Conservation (phyloP, 106 monocot species). For the Acorus calamus region DNA sequence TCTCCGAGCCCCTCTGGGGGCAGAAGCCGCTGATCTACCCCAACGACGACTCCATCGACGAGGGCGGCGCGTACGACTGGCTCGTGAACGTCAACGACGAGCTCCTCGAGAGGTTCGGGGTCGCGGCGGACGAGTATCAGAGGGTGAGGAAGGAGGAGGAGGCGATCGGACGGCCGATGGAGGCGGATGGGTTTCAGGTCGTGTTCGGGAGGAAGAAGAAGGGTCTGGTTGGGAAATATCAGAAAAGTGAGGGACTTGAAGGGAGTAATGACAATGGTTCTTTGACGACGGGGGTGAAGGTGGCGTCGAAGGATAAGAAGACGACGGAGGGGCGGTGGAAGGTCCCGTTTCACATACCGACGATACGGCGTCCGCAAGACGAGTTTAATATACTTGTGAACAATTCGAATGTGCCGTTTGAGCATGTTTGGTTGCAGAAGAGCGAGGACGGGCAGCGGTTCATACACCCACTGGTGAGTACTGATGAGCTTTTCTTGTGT, state of each 20-base stretch:
- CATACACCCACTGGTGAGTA: conserved; percentile 79
- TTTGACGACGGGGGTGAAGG: conserved; percentile 23
- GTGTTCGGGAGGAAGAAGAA: conserved; percentile 72
- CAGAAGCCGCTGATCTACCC: conserved; percentile 13
- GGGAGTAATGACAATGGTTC: neutral
- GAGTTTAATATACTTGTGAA: conserved; percentile 70
- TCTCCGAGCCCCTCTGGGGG: conserved; percentile 17
- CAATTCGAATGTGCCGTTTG: conserved; percentile 65
- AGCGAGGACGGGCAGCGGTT: conserved; percentile 53
- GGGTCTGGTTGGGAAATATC: conserved; percentile 3
- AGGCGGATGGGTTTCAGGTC: conserved; percentile 64
- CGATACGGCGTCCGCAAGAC: conserved; percentile 60
- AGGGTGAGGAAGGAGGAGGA: conserved; percentile 45
- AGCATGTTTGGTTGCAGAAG: conserved; percentile 94
- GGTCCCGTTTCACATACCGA: conserved; percentile 76
- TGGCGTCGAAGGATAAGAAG: conserved; percentile 56
- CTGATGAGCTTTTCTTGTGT: neutral
- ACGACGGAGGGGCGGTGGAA: conserved; percentile 19
- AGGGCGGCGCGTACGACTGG: conserved; percentile 48
- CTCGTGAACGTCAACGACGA: conserved; percentile 70
- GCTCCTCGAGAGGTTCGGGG: conserved; percentile 39
- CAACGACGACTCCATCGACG: conserved; percentile 40
- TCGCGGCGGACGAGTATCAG: conserved; percentile 72
- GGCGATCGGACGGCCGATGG: conserved; percentile 11
- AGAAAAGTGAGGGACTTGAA: neutral